These are phyloP conservation scores for Tylopilus rubrobrunneus DNA, from an alignment of 768 basidiomycete genomes.

Conservation along the genomic window DNA sequence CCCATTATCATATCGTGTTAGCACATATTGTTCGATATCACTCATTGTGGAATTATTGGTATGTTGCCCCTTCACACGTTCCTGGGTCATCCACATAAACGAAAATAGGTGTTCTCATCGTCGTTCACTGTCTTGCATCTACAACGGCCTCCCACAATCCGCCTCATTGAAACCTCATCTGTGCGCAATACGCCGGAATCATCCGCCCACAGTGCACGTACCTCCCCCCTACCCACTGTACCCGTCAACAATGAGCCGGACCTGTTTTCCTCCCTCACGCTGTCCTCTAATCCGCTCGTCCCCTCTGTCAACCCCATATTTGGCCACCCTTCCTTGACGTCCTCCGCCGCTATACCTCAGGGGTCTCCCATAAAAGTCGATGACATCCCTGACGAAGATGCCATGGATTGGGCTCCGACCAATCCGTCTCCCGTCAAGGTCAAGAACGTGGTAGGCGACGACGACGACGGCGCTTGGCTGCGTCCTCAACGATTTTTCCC, in stretches of 20 bases:
- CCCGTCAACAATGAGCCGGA: constrained; percentile 44
- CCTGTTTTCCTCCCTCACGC: constrained; percentile 56
- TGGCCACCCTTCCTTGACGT: constrained; percentile 59
- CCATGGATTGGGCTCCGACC: constrained; percentile 72
- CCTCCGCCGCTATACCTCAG: constrained; percentile 19
- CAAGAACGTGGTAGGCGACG: constrained; percentile 18
- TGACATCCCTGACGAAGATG: constrained; percentile 34
- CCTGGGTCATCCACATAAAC: background rate
- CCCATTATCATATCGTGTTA: constrained; percentile 34
- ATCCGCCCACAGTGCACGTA: constrained; percentile 18
- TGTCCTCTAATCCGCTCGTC: constrained; percentile 63
- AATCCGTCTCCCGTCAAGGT: constrained; percentile 26
- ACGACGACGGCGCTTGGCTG: constrained; percentile 51
- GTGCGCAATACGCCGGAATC: constrained; percentile 41
- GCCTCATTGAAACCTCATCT: constrained; percentile 56
- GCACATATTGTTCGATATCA: constrained; percentile 45
- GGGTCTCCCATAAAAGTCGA: constrained; percentile 26
- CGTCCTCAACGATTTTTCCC: constrained; percentile 74
- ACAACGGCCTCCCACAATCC: constrained; percentile 66
- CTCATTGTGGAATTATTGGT: constrained; percentile 56
- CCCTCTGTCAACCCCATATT: constrained; percentile 54
- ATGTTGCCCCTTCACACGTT: constrained; percentile 22
- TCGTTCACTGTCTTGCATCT: constrained; percentile 58
- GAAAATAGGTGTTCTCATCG: constrained; percentile 43
- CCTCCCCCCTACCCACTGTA: constrained; percentile 25